Percentiles rank a stretch among this genome's conserved stretches.
These are phyloP conservation scores for Pseudogymnoascus sp. DNA, from an alignment of 2,329 filamentous ascomycete species.

Conservation along the genomic window DNA sequence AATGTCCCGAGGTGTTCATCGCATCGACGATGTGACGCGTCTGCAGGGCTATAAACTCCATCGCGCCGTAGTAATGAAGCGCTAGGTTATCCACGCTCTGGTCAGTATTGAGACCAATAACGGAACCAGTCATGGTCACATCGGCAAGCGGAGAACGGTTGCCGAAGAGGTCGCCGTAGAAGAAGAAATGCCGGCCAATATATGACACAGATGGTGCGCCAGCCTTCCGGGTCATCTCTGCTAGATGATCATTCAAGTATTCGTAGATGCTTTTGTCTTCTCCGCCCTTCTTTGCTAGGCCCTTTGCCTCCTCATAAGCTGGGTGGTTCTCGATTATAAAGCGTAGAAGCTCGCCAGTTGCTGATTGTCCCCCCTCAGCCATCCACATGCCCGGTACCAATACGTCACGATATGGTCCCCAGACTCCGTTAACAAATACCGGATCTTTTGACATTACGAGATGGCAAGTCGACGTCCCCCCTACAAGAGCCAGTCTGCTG, in stretches of 20 bases:
- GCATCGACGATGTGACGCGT: constrained; percentile 90
- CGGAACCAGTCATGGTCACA: constrained; percentile 81
- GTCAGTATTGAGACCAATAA: constrained; percentile 81
- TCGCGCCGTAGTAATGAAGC: constrained; percentile 86
- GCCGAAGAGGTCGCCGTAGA: constrained; percentile 96
- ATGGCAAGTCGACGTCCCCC: constrained; percentile 95
- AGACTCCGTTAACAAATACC: constrained; percentile 90
- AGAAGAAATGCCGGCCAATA: constrained; percentile 90
- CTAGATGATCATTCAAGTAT: constrained; percentile 82
- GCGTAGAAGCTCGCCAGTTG: constrained; percentile 88
- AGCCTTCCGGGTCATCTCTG: constrained; percentile 61
- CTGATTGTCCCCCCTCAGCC: constrained; percentile 93
- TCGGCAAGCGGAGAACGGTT: constrained; percentile 94
- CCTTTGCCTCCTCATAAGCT: constrained; percentile 72
- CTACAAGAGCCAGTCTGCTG: constrained; percentile 84
- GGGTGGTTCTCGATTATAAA: constrained; percentile 94
- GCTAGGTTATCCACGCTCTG: constrained; percentile 81
- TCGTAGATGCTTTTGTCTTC: constrained; percentile 89
- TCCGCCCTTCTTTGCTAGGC: constrained; percentile 60
- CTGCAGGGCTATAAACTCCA: constrained; percentile 87
- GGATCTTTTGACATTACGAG: constrained; percentile 89
- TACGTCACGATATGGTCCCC: constrained; percentile 95
- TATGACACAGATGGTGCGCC: constrained; percentile 73
- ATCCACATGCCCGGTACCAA: constrained; percentile 91
- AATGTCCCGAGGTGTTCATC: constrained; percentile 87